Conservation (phyloP, 225 moss, liverwort and hornwort genomes). For the Bryoerythrophyllum caledonicum region DNA sequence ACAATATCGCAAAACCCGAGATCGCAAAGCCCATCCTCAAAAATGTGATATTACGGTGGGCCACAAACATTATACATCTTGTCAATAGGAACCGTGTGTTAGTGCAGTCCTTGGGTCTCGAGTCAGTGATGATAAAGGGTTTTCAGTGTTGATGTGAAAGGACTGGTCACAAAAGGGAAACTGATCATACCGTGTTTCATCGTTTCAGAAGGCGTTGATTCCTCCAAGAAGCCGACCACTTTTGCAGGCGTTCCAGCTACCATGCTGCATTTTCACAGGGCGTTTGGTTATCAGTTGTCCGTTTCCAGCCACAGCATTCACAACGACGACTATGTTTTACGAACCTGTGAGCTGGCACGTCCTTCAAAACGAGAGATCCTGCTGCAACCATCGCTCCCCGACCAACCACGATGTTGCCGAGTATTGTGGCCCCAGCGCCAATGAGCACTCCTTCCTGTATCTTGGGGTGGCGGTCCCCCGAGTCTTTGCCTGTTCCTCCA, state of each 20-base stretch:
- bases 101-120: no score
- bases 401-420: constrained; percentile 91
- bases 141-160: neutral
- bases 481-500: constrained; percentile 92
- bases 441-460: constrained; percentile 92
- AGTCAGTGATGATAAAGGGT: no score
- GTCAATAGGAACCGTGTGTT: no score
- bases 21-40: no score
- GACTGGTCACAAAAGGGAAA: neutral
- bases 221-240: constrained; percentile 83
- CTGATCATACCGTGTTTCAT: constrained; percentile 78
- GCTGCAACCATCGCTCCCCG: constrained; percentile 96
- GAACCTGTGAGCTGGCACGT: constrained; percentile 89
- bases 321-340: neutral
- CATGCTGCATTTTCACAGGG: constrained; percentile 63
- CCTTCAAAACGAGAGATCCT: constrained; percentile 89
- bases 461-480: constrained; percentile 92
- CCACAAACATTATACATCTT: no score
- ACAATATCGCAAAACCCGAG: no score
- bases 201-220: constrained; percentile 79
- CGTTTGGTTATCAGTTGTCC: constrained; percentile 23
- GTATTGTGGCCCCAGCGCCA: constrained; percentile 91
- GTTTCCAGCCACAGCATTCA: neutral
- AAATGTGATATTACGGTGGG: no score
- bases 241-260: constrained; percentile 96